Conservation (phyloP, 2,329 filamentous ascomycete genomes). For the Penicillium sp. region DNA sequence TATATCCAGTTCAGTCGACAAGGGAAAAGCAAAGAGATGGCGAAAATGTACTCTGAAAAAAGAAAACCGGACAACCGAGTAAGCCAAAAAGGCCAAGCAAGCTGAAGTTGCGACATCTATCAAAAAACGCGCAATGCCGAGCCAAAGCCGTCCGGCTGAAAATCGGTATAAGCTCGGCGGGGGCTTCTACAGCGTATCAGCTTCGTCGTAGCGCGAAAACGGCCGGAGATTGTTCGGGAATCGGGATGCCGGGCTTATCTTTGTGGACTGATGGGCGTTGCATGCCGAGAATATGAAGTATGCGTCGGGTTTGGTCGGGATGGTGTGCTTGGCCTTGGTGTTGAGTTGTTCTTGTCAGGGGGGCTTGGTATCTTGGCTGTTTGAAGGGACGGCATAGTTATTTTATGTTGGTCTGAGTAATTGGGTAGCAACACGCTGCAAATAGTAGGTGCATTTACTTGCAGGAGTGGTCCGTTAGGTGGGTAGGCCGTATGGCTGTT, state of each 20-base stretch:
- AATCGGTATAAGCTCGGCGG: slow-evolving; percentile 10
- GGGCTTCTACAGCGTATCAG: not conserved
- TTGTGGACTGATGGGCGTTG: not conserved
- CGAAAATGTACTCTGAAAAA: not conserved
- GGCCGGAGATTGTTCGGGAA: slow-evolving; percentile 2
- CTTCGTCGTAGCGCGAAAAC: not conserved
- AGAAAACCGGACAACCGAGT: not conserved
- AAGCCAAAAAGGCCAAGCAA: not conserved
- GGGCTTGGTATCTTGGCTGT: slow-evolving; percentile 1
- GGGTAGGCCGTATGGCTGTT: not conserved
- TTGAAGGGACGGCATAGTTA: not conserved
- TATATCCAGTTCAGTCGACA: not conserved
- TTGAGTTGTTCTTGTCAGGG: not conserved
- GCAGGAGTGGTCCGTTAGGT: too few relatives aligned
- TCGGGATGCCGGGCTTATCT: slow-evolving; percentile 6
- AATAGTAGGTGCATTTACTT: not conserved
- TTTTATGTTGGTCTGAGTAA: not conserved
- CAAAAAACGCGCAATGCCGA: slow-evolving; percentile 5
- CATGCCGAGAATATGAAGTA: not conserved
- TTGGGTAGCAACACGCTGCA: not conserved
- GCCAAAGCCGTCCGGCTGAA: slow-evolving; percentile 12
- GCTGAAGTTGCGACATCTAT: not conserved
- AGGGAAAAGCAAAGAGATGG: not conserved
- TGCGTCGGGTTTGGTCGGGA: not conserved
- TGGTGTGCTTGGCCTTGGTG: not conserved